These are phyloP conservation scores for Pleurotus salmoneostramineus DNA, from an alignment of 768 basidiomycete species.

Conservation along the genomic window DNA sequence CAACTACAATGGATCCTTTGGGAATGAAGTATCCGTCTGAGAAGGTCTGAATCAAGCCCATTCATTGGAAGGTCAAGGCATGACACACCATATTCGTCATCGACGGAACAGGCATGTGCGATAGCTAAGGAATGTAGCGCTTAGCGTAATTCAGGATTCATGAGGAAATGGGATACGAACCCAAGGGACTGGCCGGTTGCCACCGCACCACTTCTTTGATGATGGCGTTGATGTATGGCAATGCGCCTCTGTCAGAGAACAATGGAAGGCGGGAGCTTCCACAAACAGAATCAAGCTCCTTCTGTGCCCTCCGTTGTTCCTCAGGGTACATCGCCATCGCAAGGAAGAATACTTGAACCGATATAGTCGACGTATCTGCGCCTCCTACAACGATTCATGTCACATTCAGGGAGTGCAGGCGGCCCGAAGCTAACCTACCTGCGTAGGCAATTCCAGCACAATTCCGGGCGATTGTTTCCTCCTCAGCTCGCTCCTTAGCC, in stretches of 20 bases:
- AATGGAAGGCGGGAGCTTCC: not conserved
- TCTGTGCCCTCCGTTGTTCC: constrained; percentile 18
- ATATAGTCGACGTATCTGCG: constrained; percentile 10
- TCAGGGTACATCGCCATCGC: constrained; percentile 21
- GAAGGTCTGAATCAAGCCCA: not conserved
- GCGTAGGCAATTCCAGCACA: constrained; percentile 1
- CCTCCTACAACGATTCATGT: not conserved
- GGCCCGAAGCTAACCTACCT: not conserved
- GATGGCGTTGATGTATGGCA: constrained; percentile 3
- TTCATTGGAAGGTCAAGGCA: not conserved
- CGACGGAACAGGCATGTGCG: not conserved
- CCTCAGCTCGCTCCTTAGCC: not conserved
- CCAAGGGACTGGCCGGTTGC: not conserved
- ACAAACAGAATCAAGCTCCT: constrained; percentile 16
- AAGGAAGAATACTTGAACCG: constrained; percentile 16
- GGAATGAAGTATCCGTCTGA: constrained; percentile 6
- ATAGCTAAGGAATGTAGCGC: not conserved
- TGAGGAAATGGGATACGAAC: not conserved
- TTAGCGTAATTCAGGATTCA: not conserved
- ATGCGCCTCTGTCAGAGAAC: not conserved
- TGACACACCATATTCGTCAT: constrained; percentile 5
- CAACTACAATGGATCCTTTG: constrained; percentile 1
- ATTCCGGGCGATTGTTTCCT: not conserved
- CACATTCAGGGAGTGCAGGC: not conserved
- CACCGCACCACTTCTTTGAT: constrained; percentile 2